These are phyloP conservation scores for Salvia miltiorrhiza DNA, from an alignment of 257 asterid species.

Conservation along the genomic window DNA sequence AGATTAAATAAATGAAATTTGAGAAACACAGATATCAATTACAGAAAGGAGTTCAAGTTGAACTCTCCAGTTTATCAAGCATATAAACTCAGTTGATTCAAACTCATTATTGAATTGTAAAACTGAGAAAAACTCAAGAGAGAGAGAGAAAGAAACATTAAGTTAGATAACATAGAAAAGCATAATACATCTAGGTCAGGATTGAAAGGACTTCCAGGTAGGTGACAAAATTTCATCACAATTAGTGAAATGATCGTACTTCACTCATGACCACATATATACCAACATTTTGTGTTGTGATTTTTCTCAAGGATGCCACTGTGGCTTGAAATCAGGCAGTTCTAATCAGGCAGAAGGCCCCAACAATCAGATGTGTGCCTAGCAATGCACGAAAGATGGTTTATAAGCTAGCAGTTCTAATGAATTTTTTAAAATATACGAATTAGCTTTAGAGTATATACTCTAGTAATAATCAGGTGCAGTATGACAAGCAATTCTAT, in stretches of 20 bases:
- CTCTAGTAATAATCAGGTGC: not conserved
- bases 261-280: not conserved
- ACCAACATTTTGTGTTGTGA: not conserved
- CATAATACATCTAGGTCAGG: slow-evolving; percentile 8
- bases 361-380: not conserved
- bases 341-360: not conserved
- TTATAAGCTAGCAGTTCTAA: not conserved
- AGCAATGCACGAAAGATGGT: not conserved
- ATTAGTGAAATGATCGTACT: not conserved
- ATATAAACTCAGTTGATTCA: slow-evolving; percentile 5
- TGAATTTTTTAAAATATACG: not conserved
- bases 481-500: not conserved
- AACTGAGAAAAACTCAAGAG: not conserved
- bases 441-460: not conserved
- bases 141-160: not conserved
- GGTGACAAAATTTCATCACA: not conserved
- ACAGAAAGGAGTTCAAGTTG: not conserved
- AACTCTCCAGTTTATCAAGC: not conserved
- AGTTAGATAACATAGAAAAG: not conserved
- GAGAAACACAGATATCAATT: slow-evolving; percentile 1
- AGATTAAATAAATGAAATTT: slow-evolving; percentile 4
- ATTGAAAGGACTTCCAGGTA: not conserved
- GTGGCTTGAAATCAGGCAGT: not conserved
- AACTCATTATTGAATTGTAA: not conserved
- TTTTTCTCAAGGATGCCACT: not conserved